phyloP scores from a whole-genome alignment of 306 rosid genomes.

The Crotalaria pallida region DNA sequence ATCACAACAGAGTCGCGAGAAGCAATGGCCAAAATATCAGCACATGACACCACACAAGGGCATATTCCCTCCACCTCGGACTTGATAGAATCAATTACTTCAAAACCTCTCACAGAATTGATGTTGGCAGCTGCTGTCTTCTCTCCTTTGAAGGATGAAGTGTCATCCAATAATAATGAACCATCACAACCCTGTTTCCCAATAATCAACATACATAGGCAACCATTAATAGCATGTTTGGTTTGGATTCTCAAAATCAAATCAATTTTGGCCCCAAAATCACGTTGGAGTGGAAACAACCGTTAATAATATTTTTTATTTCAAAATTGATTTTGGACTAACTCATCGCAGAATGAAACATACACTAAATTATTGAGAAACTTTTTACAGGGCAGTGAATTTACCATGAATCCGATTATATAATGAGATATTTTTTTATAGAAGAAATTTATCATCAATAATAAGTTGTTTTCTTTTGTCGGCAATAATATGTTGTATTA shows the following conservation, averaged over 20 bases:
- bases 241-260: too few relatives aligned
- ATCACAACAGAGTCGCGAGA: slow-evolving; percentile 69
- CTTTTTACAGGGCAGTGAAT: not conserved
- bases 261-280: too few relatives aligned
- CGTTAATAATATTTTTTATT: too few relatives aligned
- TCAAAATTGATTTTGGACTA: too few relatives aligned
- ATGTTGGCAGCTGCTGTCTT: slow-evolving; percentile 62
- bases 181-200: slow-evolving; percentile 79
- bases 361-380: not conserved
- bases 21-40: slow-evolving; percentile 75
- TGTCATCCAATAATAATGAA: slow-evolving; percentile 69
- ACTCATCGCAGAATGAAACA: too few relatives aligned
- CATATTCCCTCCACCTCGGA: slow-evolving; percentile 45
- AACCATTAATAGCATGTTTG: too few relatives aligned
- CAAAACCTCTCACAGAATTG: slow-evolving; percentile 53
- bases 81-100: slow-evolving; percentile 56
- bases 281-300: too few relatives aligned
- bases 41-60: slow-evolving; percentile 70
- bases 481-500: too few relatives aligned
- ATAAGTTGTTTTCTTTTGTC: too few relatives aligned
- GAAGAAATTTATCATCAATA: too few relatives aligned
- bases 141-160: slow-evolving; percentile 50
- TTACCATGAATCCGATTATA: not conserved
- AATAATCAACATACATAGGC: not conserved
- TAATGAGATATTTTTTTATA: not conserved